phyloP scores from a whole-genome alignment of 116 monocot species.

The Cymodocea nodosa region DNA sequence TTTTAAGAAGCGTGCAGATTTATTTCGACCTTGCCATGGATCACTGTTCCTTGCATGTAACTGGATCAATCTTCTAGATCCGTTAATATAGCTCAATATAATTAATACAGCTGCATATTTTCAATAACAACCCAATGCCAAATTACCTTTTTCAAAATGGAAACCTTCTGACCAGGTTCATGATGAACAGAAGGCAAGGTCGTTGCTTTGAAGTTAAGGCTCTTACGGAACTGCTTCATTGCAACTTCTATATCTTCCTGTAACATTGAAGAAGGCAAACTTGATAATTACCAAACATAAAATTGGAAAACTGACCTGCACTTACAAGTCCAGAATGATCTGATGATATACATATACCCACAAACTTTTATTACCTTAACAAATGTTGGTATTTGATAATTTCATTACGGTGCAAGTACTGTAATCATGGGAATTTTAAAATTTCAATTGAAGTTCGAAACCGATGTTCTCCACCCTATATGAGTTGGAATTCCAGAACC shows the following conservation, averaged over 20 bases:
- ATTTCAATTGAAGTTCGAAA: too few species aligned
- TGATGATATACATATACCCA: background rate
- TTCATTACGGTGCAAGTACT: too few species aligned
- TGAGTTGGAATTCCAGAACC: too few species aligned
- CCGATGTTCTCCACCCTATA: too few species aligned
- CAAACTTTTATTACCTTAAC: background rate
- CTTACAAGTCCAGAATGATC: background rate
- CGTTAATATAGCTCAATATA: too few species aligned
- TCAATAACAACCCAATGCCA: too few species aligned
- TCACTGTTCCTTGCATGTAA: too few species aligned
- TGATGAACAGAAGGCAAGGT: slow-evolving; percentile 71
- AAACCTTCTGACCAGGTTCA: slow-evolving; percentile 14
- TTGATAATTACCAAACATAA: background rate
- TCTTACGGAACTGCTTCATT: slow-evolving; percentile 41
- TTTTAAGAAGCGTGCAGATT: too few species aligned
- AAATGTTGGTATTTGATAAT: background rate
- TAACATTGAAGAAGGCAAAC: slow-evolving; percentile 2
- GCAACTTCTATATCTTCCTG: slow-evolving; percentile 49
- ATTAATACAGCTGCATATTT: too few species aligned
- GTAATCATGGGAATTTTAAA: too few species aligned
- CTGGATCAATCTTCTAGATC: too few species aligned
- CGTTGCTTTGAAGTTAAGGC: slow-evolving; percentile 61
- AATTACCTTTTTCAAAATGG: slow-evolving; percentile 28
- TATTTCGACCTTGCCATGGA: too few species aligned
- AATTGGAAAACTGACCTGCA: background rate